Evolutionary conservation across 73 alveolate species (phyloP), one percentile per base, ranked within the genome.

Genomic region (Uronychia setigera): DNA sequence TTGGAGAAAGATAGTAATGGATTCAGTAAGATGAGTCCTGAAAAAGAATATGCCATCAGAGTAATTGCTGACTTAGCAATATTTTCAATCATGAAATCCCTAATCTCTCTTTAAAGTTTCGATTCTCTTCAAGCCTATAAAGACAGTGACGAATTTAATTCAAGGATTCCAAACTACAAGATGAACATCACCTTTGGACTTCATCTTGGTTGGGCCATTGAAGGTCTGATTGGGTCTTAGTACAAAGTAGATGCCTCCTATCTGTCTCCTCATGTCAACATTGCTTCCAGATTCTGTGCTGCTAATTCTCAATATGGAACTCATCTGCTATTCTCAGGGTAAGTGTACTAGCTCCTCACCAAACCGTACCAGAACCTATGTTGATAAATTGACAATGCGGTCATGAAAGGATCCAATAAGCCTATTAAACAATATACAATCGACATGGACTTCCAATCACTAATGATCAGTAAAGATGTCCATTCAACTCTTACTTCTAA

Each of bases 371-470:
- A 91, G 80, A 90, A 87, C 33, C 67, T 78, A 58, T 87, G 93
- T 30, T 82, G 98, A 83, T 83, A 89, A 33, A 92, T 93, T 31
- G 98, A 93, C 84, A 91, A 79, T 30, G 96, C 88, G 67, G 82
- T 92, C 33, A 34, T 93, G 0, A 95, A 95, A 81, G 98, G 98
- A 32, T 78, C 96, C 58, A 34, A 59, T 19, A 59, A 60, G 32
- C 93, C 97, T 33, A 27, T 89, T n/a, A 92, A 89, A 19, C 77
- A 94, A 26, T 95, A 57, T 79, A 93, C 98, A n/a, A 83, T 89
- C 26, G 98, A 95, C 33, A 80, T 92, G 79, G 97, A 95, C 76
- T n/a, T n/a, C n/a, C n/a, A n/a, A n/a, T n/a, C n/a, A n/a, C n/a
- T n/a, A n/a, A n/a, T n/a, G n/a, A n/a, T n/a, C n/a, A n/a, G n/a